Evolutionary conservation across 2,329 filamentous ascomycete species (phyloP), one percentile per base, ranked within the genome.

Genomic region (Aspergillus udagawae): DNA sequence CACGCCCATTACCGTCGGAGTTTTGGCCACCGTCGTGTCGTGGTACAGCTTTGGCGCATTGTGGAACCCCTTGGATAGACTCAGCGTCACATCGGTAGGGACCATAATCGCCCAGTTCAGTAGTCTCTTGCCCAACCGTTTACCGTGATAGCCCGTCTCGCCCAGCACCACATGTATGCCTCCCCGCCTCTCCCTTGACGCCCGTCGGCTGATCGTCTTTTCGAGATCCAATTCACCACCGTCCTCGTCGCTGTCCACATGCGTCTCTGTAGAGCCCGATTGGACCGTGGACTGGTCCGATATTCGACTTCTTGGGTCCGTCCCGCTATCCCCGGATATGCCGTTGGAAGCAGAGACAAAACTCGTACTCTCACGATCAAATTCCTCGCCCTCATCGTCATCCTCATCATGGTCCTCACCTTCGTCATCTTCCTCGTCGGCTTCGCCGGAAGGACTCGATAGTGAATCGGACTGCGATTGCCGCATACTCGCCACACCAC

Each of bases 21-120:
- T 78, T n/a, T 88, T 87, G 8, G 90, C 83, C 0, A 96, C 86
- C 1, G 87, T 92, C 1, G 90, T 86, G 66, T 96, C 92, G 45
- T 92, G 89, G 69, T 96, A 96, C 1, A 96, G 78, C 63, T 85
- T 87, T 0, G 92, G 92, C 5, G 90, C 88, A 65, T 96, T 96
- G 69, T 93, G 88, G 70, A 96, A 95, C 0, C 92, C 92, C 71
- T 89, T 89, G 0, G 92, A 89, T 41, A 96, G 75, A 0, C 89
- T 89, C 45, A 96, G 76, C 44, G 90, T 90, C 61, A 96, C 88
- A 70, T 96, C 91, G 81, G 94, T 88, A 0, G 92, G 92, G 1
- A 88, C 87, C 65, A 89, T 90, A 58, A 93, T 80, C 4, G 89
- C 85, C n/a, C 89, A 86, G 10, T 83, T 82, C 4, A 92, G 84